phyloP scores from a whole-genome alignment of 306 rosid genomes.

The Herpetospermum pedunculosum region DNA sequence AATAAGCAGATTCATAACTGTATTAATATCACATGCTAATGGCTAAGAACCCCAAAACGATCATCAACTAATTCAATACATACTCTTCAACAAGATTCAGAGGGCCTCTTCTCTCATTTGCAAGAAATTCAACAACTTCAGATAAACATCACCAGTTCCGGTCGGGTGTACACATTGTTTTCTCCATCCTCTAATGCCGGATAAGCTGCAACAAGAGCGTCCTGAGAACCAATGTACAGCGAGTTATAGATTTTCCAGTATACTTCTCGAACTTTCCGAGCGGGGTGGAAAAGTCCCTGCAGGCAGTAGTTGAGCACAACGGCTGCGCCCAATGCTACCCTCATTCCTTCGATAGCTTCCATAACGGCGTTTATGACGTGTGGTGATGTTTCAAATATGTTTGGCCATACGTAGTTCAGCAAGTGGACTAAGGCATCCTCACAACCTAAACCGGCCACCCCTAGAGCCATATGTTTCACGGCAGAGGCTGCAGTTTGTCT shows the following conservation, averaged over 20 bases:
- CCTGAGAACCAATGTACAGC: slow-evolving; percentile 62
- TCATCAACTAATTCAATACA: background rate
- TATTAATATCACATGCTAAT: slow-evolving; percentile 3
- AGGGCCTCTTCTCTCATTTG: background rate
- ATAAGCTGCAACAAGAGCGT: slow-evolving; percentile 65
- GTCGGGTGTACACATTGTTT: slow-evolving; percentile 39
- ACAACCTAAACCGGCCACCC: slow-evolving; percentile 96
- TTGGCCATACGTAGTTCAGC: slow-evolving; percentile 89
- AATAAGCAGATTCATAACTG: background rate
- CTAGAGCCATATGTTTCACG: slow-evolving; percentile 95
- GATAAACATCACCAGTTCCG: slow-evolving; percentile 52
- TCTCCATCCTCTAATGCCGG: slow-evolving; percentile 59
- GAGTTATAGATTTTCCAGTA: slow-evolving; percentile 75
- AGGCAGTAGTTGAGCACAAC: slow-evolving; percentile 70
- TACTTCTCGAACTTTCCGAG: slow-evolving; percentile 69
- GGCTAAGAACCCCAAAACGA: background rate
- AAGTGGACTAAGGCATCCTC: slow-evolving; percentile 81
- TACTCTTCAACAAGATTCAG: background rate
- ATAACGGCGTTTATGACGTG: slow-evolving; percentile 91
- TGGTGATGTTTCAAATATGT: slow-evolving; percentile 90
- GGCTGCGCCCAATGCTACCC: slow-evolving; percentile 92
- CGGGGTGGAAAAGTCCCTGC: slow-evolving; percentile 70
- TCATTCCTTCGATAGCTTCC: slow-evolving; percentile 98
- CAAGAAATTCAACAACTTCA: background rate
- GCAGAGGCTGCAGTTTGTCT: slow-evolving; percentile 98